Conservation (phyloP, 345 rosid species). For the Punica granatum region DNA sequence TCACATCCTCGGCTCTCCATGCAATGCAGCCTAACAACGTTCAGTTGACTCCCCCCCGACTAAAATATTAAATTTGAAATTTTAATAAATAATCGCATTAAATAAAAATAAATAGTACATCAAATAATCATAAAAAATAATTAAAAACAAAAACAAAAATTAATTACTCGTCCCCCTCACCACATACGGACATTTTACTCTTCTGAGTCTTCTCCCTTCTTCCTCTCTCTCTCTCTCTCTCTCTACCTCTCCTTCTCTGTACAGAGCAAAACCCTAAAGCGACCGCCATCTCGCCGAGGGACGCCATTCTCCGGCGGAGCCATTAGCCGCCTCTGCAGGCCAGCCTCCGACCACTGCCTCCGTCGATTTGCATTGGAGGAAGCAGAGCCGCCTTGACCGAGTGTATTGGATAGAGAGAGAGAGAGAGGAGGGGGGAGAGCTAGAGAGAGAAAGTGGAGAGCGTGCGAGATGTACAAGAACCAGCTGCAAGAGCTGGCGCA, state of each 20-base stretch:
- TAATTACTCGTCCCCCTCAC: not conserved
- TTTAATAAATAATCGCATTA: not conserved
- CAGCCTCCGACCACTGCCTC: not conserved
- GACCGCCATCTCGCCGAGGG: constrained; percentile 2
- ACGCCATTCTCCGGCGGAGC: constrained; percentile 1
- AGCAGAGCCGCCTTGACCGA: not conserved
- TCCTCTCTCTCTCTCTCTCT: not conserved
- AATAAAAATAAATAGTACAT: too few species aligned
- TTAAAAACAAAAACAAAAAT: not conserved
- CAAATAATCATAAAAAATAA: too few species aligned
- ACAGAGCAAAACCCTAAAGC: constrained; percentile 7
- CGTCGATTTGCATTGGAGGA: not conserved
- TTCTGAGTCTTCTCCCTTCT: not conserved
- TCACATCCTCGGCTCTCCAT: not conserved
- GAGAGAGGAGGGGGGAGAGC: not conserved
- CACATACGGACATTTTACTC: not conserved
- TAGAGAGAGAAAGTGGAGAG: not conserved
- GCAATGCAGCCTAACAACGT: constrained; percentile 3
- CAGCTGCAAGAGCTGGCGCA: constrained; percentile 99
- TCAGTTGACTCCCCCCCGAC: constrained; percentile 1
- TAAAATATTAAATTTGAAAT: not conserved
- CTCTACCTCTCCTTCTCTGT: not conserved
- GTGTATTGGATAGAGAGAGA: not conserved
- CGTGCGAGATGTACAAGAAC: constrained; percentile 85
- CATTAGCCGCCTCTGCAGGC: not conserved